A percentile compares a stretch with the other conserved stretches of the same genome.
Conservation (phyloP, 2,329 filamentous ascomycete genomes). For the Didymella exigua region DNA sequence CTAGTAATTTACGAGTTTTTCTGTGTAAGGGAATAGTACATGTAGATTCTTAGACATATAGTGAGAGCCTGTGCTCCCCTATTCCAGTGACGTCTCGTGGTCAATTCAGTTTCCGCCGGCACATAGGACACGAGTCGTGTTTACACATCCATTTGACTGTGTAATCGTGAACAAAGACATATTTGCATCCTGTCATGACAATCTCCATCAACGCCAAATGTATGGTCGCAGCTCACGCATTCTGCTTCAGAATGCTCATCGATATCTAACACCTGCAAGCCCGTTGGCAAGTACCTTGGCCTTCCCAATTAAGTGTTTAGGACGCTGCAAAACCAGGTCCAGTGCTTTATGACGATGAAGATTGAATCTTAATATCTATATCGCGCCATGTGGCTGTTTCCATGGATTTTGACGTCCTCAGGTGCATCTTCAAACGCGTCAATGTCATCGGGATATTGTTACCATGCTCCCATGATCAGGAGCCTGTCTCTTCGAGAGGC, state of each 20-base stretch:
- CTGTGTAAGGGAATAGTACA: too few relatives aligned
- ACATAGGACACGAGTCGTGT: background rate
- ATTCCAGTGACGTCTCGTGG: too few relatives aligned
- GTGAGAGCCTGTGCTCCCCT: too few relatives aligned
- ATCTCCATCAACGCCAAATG: background rate
- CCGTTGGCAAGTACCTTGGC: background rate
- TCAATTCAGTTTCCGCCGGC: background rate
- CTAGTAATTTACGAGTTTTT: too few relatives aligned
- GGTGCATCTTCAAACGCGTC: background rate
- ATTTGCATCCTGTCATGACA: background rate
- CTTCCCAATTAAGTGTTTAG: background rate
- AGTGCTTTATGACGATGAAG: background rate
- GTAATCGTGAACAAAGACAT: background rate
- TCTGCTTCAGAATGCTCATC: background rate
- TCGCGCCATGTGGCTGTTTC: too few relatives aligned
- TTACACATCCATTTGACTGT: background rate
- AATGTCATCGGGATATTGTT: background rate
- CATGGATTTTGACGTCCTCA: background rate
- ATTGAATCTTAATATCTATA: background rate
- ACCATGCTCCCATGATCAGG: background rate
- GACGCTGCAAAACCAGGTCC: background rate
- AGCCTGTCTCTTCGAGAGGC: background rate
- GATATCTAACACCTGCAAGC: background rate
- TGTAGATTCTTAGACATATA: too few relatives aligned
- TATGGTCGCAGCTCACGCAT: background rate